Base-by-base conservation (phyloP, 78 protist genomes). In the Dictyostelium intermedium region DNA sequence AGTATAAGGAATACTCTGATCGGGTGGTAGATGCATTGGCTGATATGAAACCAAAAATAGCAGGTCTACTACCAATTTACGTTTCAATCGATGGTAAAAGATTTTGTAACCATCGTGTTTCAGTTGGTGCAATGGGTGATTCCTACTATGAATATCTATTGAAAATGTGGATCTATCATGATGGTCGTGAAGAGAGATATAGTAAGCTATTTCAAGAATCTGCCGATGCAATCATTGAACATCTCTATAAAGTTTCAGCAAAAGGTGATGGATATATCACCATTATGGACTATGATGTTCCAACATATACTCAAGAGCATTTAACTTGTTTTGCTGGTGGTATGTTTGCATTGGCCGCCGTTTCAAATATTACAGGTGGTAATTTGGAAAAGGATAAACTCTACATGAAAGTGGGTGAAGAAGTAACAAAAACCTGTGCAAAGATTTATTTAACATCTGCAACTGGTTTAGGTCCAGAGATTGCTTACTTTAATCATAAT, bases 281-380 rank as follows among this genome's bases (percentile, higher is more conserved):
- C 0, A 73, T 27, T 73, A 14, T 73, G n/a, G 81, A 73, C 5
- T 35, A 73, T 20, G 81, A 32, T 0, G n/a, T 27, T 18, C 39
- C 43, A 35, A 32, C 30, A 16, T 8, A 35, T 13, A 30, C 84
- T 32, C 91, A 96, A 97, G 99, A 97, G 83, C 97, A 97, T 32
- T 56, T 98, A 13, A 97, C 97, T 18, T 98, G 99, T 91, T 98
- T 97, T 34, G 95, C 95, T 1, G 98, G 95, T 20, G 99, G 98
- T 41, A 98, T 98, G 98, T 76, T 97, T 16, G 98, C 95, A 5
- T 79, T 97, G 18, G 98, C 95, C 25, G 96, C 92, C 11, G 93
- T 63, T 9, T 20, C 34, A 6, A 81, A 73, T 43, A 73, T 70
- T 25, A 18, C 91, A 3, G 53, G 53, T 20, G 66, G 66, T 0